phyloP scores from a whole-genome alignment of 2,329 filamentous ascomycete genomes.

The Exophiala alcalophila region DNA sequence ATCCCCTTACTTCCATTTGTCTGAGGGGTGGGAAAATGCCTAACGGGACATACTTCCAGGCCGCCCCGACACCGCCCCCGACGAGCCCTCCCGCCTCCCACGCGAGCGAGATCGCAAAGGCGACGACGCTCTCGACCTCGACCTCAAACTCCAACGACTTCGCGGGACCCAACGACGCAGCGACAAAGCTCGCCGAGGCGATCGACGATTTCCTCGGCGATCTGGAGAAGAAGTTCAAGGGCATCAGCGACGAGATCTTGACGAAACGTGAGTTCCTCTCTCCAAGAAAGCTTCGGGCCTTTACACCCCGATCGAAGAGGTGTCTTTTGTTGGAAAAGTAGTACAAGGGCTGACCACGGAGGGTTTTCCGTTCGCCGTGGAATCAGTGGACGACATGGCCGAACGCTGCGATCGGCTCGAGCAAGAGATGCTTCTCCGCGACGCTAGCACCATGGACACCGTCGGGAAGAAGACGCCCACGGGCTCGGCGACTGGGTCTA shows the following conservation, averaged over 20 bases:
- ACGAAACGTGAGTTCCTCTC: conserved; percentile 29
- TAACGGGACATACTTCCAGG: conserved; percentile 11
- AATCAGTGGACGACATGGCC: conserved; percentile 32
- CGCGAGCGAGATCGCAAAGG: conserved; percentile 1
- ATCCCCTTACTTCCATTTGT: too few relatives aligned
- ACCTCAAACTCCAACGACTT: conserved; percentile 8
- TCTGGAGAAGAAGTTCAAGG: conserved; percentile 33
- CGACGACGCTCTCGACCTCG: conserved; percentile 1
- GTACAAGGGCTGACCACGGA: too few relatives aligned
- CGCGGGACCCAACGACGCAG: conserved; percentile 21
- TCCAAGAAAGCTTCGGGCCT: too few relatives aligned
- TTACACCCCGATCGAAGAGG: too few relatives aligned
- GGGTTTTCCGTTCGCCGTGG: not conserved
- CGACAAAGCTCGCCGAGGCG: conserved; percentile 28
- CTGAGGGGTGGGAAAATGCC: too few relatives aligned
- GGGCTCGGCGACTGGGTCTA: conserved; percentile 14
- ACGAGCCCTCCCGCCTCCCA: conserved; percentile 1
- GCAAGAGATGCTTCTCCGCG: conserved; percentile 30
- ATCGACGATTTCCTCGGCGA: conserved; percentile 34
- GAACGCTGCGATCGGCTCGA: conserved; percentile 32
- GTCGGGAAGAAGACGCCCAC: conserved; percentile 5
- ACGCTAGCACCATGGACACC: conserved; percentile 18
- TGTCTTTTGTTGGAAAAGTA: too few relatives aligned
- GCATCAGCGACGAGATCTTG: conserved; percentile 32
- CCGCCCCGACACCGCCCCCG: not conserved